Evolutionary conservation across 495 filamentous ascomycete genomes (phyloP).

Genomic region (Paragyromitra xinjiangensis): DNA sequence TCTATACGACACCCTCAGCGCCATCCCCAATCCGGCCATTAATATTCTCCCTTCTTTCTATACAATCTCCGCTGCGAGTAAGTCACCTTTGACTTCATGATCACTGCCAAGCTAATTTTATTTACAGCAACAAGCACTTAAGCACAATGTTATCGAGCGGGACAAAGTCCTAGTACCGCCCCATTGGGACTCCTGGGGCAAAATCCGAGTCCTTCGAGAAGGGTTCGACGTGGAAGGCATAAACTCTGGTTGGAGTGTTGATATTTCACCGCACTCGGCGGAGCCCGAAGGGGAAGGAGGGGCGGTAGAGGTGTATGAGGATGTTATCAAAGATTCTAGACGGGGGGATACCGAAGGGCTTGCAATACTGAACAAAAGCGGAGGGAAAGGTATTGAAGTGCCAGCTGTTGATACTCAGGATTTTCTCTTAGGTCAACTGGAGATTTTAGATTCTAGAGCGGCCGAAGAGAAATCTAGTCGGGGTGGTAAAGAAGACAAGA

Average conservation of each 20-base stretch:
- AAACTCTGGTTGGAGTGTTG: slow-evolving; percentile 82
- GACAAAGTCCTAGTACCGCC: slow-evolving; percentile 93
- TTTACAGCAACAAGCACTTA: slow-evolving; percentile 76
- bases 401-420: slow-evolving; percentile 78
- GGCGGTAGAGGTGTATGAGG: slow-evolving; percentile 78
- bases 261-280: slow-evolving; percentile 62
- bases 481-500: slow-evolving; percentile 66
- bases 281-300: slow-evolving; percentile 59
- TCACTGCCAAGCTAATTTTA: slow-evolving; percentile 14
- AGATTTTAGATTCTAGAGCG: slow-evolving; percentile 74
- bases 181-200: slow-evolving; percentile 99
- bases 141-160: slow-evolving; percentile 94
- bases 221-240: slow-evolving; percentile 90
- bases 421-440: slow-evolving; percentile 78
- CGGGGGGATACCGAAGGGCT: slow-evolving; percentile 52
- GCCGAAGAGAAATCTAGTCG: slow-evolving; percentile 59
- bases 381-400: slow-evolving; percentile 68
- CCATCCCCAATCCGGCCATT: slow-evolving; percentile 81
- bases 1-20: slow-evolving; percentile 85
- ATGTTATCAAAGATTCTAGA: slow-evolving; percentile 68
- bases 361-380: slow-evolving; percentile 59
- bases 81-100: not conserved
- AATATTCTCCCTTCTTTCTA: slow-evolving; percentile 86
- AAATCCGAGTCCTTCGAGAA: slow-evolving; percentile 92
- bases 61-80: slow-evolving; percentile 76